Evolutionary conservation across 257 asterid genomes (phyloP).

Genomic region (Striga asiatica): DNA sequence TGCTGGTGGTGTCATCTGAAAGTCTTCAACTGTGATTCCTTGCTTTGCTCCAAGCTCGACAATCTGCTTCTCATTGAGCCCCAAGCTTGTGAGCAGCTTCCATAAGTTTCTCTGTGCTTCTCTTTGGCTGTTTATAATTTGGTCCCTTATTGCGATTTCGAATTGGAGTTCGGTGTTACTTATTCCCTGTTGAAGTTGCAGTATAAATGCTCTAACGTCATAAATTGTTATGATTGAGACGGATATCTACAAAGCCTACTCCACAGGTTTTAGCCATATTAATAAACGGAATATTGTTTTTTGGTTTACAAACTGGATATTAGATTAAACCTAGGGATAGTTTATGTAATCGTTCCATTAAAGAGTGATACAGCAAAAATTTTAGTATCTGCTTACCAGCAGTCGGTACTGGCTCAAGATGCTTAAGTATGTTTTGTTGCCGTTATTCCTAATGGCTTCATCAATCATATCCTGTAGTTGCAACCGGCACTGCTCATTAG

Average conservation of each 20-base stretch:
- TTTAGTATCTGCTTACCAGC: conserved; percentile 49
- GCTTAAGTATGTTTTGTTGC: conserved; percentile 75
- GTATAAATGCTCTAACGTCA: conserved; percentile 8
- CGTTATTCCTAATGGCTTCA: conserved; percentile 75
- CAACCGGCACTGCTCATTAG: conserved; percentile 65
- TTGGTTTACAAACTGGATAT: too few relatives aligned
- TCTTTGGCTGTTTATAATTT: conserved; percentile 68
- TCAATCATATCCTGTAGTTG: conserved; percentile 82
- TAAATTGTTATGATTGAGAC: too few relatives aligned
- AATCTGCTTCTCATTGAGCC: conserved; percentile 74
- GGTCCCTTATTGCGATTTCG: conserved; percentile 94
- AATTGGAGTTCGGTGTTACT: conserved; percentile 87
- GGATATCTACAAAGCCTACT: background rate
- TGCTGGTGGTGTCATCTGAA: conserved; percentile 29
- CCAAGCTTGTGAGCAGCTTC: conserved; percentile 66
- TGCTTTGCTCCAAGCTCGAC: conserved; percentile 52
- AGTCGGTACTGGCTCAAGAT: conserved; percentile 88
- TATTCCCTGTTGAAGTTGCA: conserved; percentile 54
- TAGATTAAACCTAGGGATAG: background rate
- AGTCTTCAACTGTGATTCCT: conserved; percentile 60
- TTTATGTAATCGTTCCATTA: background rate
- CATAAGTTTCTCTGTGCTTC: conserved; percentile 72
- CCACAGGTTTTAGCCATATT: background rate
- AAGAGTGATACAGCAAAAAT: background rate
- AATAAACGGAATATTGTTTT: background rate